phyloP scores from a whole-genome alignment of 148 eudicot genomes.

The Arctostaphylos glauca region DNA sequence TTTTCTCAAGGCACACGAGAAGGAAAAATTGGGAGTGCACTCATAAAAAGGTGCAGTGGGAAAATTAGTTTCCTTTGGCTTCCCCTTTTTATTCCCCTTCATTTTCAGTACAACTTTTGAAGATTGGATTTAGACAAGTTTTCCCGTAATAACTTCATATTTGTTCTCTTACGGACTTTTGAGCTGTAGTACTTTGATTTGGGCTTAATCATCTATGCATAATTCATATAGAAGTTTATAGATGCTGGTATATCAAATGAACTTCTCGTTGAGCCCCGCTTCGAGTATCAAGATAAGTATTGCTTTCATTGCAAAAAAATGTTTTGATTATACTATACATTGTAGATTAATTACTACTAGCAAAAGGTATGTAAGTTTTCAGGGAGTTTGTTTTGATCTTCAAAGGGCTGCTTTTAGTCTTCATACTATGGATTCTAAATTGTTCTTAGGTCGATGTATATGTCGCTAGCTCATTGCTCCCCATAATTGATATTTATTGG shows the following conservation, averaged over 20 bases:
- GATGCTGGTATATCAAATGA: neutral
- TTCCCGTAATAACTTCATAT: neutral
- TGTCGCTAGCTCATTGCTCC: neutral
- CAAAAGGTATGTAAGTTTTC: neutral
- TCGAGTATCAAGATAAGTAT: neutral
- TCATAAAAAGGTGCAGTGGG: neutral
- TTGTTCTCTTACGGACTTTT: neutral
- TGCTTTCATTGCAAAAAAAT: neutral
- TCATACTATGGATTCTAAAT: neutral
- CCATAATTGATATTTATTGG: neutral
- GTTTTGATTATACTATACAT: neutral
- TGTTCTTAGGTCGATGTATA: neutral
- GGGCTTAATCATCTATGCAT: neutral
- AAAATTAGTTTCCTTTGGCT: neutral
- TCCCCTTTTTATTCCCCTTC: neutral
- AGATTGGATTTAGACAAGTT: neutral
- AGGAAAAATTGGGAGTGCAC: neutral
- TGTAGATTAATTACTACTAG: neutral
- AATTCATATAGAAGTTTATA: neutral
- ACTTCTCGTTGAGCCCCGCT: neutral
- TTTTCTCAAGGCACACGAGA: neutral
- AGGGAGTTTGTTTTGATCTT: neutral
- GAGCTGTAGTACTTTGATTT: neutral
- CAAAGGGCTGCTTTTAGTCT: neutral
- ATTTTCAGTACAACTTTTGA: neutral